Evolutionary conservation across 768 basidiomycete genomes (phyloP).

Genomic region (Naganishia vaughanmartiniae): DNA sequence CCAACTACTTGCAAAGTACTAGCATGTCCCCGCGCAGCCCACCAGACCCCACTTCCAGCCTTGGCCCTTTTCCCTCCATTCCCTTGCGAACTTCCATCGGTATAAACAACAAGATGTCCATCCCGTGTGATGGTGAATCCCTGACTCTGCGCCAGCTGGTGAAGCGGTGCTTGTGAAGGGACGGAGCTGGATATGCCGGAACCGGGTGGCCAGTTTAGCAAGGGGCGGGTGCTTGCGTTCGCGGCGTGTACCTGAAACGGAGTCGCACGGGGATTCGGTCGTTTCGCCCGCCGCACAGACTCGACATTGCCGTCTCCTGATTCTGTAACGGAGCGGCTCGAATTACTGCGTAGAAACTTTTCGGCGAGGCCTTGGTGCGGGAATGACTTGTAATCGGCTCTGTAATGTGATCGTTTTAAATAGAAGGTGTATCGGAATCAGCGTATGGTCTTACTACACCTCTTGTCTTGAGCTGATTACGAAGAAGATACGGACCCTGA

Average conservation of each 20-base stretch:
- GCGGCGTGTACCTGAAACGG: background rate
- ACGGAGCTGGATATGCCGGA: background rate
- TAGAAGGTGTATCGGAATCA: background rate
- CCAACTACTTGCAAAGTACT: conserved; percentile 32
- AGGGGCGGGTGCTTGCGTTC: too few species aligned
- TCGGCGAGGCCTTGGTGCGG: background rate
- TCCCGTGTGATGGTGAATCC: conserved; percentile 36
- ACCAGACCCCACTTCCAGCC: conserved; percentile 89
- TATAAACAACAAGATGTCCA: conserved; percentile 62
- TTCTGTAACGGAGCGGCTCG: too few species aligned
- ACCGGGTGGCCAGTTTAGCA: background rate
- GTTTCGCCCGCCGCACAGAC: too few species aligned
- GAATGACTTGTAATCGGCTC: background rate
- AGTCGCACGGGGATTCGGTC: background rate
- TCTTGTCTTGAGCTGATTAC: too few species aligned
- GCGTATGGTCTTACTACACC: background rate
- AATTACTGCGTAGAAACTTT: background rate
- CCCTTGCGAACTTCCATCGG: conserved; percentile 80
- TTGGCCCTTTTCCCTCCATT: conserved; percentile 68
- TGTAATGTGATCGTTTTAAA: background rate
- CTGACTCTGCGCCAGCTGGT: conserved; percentile 39
- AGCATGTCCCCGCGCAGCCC: conserved; percentile 58
- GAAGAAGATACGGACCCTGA: background rate
- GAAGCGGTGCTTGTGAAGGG: background rate
- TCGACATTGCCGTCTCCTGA: too few species aligned